These are phyloP conservation scores for Vigna hirtella DNA, from an alignment of 306 rosid species.

Conservation along the genomic window DNA sequence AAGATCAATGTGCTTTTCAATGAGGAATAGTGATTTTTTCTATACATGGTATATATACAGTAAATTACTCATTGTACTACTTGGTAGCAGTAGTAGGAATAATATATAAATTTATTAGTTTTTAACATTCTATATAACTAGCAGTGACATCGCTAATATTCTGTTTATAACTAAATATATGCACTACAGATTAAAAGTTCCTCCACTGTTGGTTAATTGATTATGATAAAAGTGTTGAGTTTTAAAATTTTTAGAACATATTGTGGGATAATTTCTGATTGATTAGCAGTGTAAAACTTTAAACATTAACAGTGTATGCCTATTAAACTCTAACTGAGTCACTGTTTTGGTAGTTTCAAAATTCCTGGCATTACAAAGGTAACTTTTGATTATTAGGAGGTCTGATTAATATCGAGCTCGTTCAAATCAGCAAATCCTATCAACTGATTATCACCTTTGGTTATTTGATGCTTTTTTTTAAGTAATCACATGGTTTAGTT, in stretches of 20 bases:
- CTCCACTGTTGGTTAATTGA: not conserved
- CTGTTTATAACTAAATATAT: not conserved
- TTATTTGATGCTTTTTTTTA: no score
- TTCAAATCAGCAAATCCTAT: no score
- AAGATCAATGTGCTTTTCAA: constrained; percentile 25
- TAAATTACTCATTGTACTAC: constrained; percentile 31
- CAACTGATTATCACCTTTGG: no score
- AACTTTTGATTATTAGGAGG: no score
- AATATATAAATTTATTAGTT: constrained; percentile 30
- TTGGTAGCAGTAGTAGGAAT: not conserved
- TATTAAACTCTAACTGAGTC: no score
- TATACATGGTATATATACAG: constrained; percentile 10
- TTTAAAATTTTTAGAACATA: not conserved
- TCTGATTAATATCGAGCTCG: no score
- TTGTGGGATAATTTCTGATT: not conserved
- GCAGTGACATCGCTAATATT: not conserved
- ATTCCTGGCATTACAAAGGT: no score
- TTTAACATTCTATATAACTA: constrained; percentile 14
- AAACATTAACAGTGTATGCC: no score
- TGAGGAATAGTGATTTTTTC: constrained; percentile 16
- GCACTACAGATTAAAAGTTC: not conserved
- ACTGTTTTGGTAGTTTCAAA: no score
- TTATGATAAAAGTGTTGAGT: not conserved
- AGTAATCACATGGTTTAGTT: no score
- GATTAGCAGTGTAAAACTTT: not conserved